These are phyloP conservation scores for Tolypocladium paradoxum DNA, from an alignment of 2,329 filamentous ascomycete genomes.

Conservation along the genomic window DNA sequence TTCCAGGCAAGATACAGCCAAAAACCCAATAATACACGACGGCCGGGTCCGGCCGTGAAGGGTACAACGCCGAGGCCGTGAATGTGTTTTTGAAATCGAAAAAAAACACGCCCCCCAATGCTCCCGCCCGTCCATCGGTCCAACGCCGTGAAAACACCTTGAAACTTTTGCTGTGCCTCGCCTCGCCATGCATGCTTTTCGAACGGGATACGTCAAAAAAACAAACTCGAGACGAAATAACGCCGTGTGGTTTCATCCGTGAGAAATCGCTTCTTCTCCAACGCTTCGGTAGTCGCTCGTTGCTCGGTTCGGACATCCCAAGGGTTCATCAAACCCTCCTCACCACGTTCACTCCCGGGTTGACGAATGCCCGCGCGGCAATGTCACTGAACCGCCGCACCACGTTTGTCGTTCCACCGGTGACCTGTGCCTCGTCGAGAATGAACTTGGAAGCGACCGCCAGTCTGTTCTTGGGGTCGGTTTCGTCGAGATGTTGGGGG, in stretches of 20 bases:
- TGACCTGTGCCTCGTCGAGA: slow-evolving; percentile 48
- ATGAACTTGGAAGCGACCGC: slow-evolving; percentile 62
- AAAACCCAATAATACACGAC: not conserved
- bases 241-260: not conserved
- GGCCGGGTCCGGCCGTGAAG: not conserved
- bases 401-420: slow-evolving; percentile 64
- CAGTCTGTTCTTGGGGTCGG: slow-evolving; percentile 54
- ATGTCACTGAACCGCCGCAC: slow-evolving; percentile 60
- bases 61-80: not conserved
- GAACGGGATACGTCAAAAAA: not conserved
- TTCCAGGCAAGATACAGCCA: not conserved
- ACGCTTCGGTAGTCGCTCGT: not conserved
- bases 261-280: not conserved
- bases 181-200: slow-evolving; percentile 3
- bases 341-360: slow-evolving; percentile 38
- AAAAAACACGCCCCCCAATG: not conserved
- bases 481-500: slow-evolving; percentile 53
- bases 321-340: slow-evolving; percentile 9
- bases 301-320: not conserved
- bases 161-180: not conserved
- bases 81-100: not conserved
- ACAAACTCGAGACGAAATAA: not conserved
- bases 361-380: slow-evolving; percentile 48
- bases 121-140: not conserved
- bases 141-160: not conserved